phyloP scores from a whole-genome alignment of 208 protist species.

The Trypanosoma scelopori region DNA sequence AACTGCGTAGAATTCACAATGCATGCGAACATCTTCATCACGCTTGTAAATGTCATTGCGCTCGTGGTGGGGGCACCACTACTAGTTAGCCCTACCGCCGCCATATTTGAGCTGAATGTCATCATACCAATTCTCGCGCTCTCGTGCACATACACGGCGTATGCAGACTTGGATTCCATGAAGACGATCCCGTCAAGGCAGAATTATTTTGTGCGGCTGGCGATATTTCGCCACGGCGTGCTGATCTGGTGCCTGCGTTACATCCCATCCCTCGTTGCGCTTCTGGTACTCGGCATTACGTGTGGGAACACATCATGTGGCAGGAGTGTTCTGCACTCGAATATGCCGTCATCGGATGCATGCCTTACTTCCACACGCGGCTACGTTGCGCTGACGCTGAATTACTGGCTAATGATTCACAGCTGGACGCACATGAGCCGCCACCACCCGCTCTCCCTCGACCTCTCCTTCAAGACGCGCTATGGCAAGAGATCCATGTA shows the following conservation, averaged over 20 bases:
- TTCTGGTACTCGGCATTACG: constrained; percentile 75
- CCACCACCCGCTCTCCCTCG: constrained; percentile 68
- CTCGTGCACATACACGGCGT: constrained; percentile 83
- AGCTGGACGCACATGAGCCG: constrained; percentile 90
- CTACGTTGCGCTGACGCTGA: constrained; percentile 83
- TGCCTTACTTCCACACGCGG: constrained; percentile 63
- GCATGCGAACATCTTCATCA: constrained; percentile 80
- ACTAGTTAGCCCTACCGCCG: constrained; percentile 65
- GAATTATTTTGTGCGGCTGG: constrained; percentile 84
- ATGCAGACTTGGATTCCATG: constrained; percentile 81
- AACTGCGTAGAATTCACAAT: constrained; percentile 84
- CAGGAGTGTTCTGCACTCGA: constrained; percentile 31
- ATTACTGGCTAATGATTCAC: constrained; percentile 90
- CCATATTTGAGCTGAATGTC: constrained; percentile 81
- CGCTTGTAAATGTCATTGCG: constrained; percentile 58
- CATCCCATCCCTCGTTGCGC: constrained; percentile 54
- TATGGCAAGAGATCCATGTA: constrained; percentile 70
- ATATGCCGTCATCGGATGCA: constrained; percentile 31
- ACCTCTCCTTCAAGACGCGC: constrained; percentile 64
- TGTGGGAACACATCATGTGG: constrained; percentile 34
- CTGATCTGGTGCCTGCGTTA: constrained; percentile 84
- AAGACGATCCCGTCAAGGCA: constrained; percentile 78
- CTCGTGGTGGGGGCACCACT: constrained; percentile 62
- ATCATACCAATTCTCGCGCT: constrained; percentile 80
- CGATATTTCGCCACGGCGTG: constrained; percentile 76